Base-by-base conservation (phyloP, 2,329 filamentous ascomycete species). In the Blastomyces parvus region DNA sequence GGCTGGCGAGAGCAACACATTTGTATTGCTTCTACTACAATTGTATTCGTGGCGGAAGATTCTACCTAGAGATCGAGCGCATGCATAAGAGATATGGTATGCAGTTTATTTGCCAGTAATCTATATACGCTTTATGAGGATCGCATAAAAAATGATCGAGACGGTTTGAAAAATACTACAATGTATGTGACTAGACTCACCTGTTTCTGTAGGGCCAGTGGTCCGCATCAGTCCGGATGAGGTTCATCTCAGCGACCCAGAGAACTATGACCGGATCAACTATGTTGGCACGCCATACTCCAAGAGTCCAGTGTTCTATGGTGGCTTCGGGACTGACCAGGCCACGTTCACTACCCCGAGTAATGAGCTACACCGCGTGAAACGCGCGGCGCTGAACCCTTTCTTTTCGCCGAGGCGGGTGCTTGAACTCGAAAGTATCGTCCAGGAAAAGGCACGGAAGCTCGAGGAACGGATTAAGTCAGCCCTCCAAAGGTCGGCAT, bases 381-480 rank as follows among this genome's bases (percentile, higher is more conserved):
- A 71, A 56, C 67, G 72, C 40, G 66, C 70, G 22, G 69, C 71
- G 2, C 64, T 73, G 58, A 72, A 68, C 61, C 69, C 71, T 19
- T 72, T 72, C 66, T 73, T 74, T 63, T 72, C 72, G 0, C 64
- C 65, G n/a, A n/a, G 66, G 52, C 66, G 65, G 11, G 69, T 73
- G 22, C 55, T 65, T 2, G 65, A 66, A 2, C 63, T 72, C 30
- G 71, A 74, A 62, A 65, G 68, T 1, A 64, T 71, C 6, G 67
- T 74, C 38, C 64, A 69, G 22, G 55, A 59, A 17, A 68, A 69
- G 25, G 67, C 71, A 13, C 65, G 67, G 27, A 68, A 67, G 52
- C 63, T 74, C 7, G 66, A 67, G 11, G 40, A 48, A 3, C 68
- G 69, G 42, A n/a, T 46, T 4, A 46, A 46, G 17, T 17, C 42